Evolutionary conservation across 1,284 basidiomycete species (phyloP), one percentile per base, ranked within the genome.

Genomic region (Cutaneotrichosporon spelunceum): DNA sequence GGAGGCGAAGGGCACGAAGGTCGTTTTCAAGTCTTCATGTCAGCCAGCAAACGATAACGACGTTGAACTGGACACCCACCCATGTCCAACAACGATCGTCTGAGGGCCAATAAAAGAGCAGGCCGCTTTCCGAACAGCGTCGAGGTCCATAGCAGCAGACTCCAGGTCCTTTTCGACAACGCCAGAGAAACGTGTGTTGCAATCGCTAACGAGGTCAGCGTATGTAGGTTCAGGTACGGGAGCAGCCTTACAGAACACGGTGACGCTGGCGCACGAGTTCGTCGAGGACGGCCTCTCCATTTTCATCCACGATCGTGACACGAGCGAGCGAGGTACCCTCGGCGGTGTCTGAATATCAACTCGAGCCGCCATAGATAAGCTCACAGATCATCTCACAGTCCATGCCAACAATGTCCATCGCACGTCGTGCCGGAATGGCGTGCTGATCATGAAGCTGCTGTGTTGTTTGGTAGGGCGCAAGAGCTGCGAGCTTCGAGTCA

Each of bases 371-470:
- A 29, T 44, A n/a, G n/a, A 14, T 26, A 57, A n/a, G n/a, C 76
- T 75, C 64, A 79, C 79, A 93, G 27, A 94, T 84, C 89, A 96
- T 92, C 76, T 97, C 93, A 73, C 82, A 94, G 76, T 95, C 93
- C 56, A 95, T 79, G 0, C 89, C 90, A 7, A 87, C 90, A 2
- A 93, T 84, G 57, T 91, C 89, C 33, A 90, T n/a, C 7, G 48
- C 24, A 77, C 3, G 83, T 79, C 1, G 60, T 59, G 57, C 24
- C 16, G 34, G 14, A 14, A 56, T 52, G 65, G 56, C 14, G 36
- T 30, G 48, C 8, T 30, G 11, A 6, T 36, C 66, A 59, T 56
- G 63, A 60, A 65, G 56, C 63, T 53, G 76, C 79, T 44, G 84
- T 81, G 74, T 65, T 71, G 78, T 74, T 33, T 88, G 86, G 78